Base-by-base conservation (phyloP, 2,329 filamentous ascomycete species). In the Colletotrichum viniferum region DNA sequence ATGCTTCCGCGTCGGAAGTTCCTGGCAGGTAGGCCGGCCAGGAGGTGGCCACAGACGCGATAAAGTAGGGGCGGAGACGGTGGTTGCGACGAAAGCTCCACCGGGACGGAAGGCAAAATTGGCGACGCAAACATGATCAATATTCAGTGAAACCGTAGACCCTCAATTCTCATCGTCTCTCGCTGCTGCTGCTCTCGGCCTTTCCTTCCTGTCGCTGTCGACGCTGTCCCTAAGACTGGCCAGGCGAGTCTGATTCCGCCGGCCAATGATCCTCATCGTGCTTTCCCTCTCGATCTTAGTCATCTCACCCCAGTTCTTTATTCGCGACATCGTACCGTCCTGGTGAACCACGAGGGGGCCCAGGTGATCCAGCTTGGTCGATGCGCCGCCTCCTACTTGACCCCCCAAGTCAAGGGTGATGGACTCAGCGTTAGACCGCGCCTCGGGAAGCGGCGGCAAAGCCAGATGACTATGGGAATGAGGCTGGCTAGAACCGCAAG, bases 231-330 rank as follows among this genome's bases (percentile, higher is more conserved):
- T 65, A 79, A 95, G 82, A 34, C 85, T 87, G 64, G 89, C 90
- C 77, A 93, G 81, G 16, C 94, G 86, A 80, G 88, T 78, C 85
- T 92, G 88, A 81, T 96, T 96, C 81, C 94, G 87, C 87, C 91
- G 93, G 12, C 91, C 90, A 78, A 96, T 81, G 63, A 95, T 85
- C 61, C 92, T 87, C 81, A 95, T 78, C 48, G 94, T 94, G 80
- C 92, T 94, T 81, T 90, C 84, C 81, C 87, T 88, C 87, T 96
- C 94, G 8, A 91, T 87, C 30, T 91, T 90, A 3, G 90, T 89
- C 94, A 96, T 95, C 77, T 92, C 86, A 10, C 85, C 87, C 94
- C 94, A 96, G 82, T 96, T 96, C 43, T 88, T 85, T 79, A 96
- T 94, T 38, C 94, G 89, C 72, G 92, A 92, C 78, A 95, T 83